Evolutionary conservation across 305 asterid species (phyloP).

Genomic region (Striga hermonthica): DNA sequence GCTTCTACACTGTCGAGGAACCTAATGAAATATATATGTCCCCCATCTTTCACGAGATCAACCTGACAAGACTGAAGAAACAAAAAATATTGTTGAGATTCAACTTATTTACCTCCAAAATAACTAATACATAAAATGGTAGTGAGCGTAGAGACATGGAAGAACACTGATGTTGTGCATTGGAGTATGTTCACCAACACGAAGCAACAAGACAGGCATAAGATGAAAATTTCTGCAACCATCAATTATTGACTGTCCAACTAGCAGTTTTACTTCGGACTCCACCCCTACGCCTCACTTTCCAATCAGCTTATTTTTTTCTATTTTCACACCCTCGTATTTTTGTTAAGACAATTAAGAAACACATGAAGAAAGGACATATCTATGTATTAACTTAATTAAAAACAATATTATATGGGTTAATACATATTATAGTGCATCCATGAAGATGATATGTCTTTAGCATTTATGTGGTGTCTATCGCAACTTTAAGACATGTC

Average conservation of each 20-base stretch:
- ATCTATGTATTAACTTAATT: background rate
- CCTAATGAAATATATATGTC: constrained; percentile 81
- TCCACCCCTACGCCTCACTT: no score
- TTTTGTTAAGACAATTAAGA: background rate
- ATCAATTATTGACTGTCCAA: no score
- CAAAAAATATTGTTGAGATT: constrained; percentile 23
- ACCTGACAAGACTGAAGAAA: constrained; percentile 91
- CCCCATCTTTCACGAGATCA: constrained; percentile 97
- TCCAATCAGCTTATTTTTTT: no score
- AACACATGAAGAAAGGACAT: background rate
- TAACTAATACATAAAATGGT: no score
- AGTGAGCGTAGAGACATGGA: no score
- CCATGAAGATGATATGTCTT: background rate
- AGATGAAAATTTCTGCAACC: no score
- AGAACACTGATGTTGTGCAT: no score
- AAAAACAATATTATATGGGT: constrained; percentile 6
- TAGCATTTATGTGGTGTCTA: background rate
- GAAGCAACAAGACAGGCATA: no score
- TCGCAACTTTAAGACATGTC: background rate
- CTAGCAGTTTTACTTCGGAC: no score
- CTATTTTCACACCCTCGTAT: no score
- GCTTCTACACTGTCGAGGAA: constrained; percentile 95
- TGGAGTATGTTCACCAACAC: no score
- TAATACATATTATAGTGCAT: background rate
- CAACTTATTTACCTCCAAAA: no score